Evolutionary conservation across 495 filamentous ascomycete species (phyloP), one percentile per base, ranked within the genome.

Genomic region (Tirmania nivea): DNA sequence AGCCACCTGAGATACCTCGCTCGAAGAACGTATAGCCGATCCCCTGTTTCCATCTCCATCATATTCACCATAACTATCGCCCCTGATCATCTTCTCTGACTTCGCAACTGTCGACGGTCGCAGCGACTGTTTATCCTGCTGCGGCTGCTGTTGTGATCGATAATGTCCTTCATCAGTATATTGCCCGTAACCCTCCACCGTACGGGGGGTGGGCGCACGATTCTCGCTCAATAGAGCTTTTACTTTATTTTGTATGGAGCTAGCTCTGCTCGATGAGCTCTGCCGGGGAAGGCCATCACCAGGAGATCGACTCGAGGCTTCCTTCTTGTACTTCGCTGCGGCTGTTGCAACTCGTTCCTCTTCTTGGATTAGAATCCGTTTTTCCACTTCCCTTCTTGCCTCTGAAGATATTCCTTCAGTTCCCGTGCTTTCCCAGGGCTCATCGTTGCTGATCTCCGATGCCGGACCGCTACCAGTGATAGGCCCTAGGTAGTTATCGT

Each of bases 261-360:
- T 74, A 34, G 86, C 86, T 37, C 81, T 73, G 57, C 74, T 75
- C 47, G 77, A 72, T 48, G 78, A 77, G 20, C 73, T 59, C n/a
- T 49, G 47, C 21, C 52, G 59, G 34, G 35, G 75, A 49, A 72
- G 73, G 54, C 69, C 71, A 47, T 67, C 62, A 37, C 70, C 65
- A 11, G 72, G 67, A 1, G 74, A 76, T 12, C 76, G 67, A 52
- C 79, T 79, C 1, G 84, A 79, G 47, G 94, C 71, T 25, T 81
- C 79, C 55, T 78, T 74, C 4, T 83, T 78, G 62, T 95, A 93
- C 65, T 94, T 90, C 1, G 84, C 87, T n/a, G 86, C 86, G 0
- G 88, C 90, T 47, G 76, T 80, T 35, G 84, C 87, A 10, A 97
- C 92, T n/a, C 90, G 75, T 55, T 80, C 80, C 66, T 97, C 90